These are phyloP conservation scores for Tulasnella sp. DNA, from an alignment of 768 basidiomycete species.

Conservation along the genomic window DNA sequence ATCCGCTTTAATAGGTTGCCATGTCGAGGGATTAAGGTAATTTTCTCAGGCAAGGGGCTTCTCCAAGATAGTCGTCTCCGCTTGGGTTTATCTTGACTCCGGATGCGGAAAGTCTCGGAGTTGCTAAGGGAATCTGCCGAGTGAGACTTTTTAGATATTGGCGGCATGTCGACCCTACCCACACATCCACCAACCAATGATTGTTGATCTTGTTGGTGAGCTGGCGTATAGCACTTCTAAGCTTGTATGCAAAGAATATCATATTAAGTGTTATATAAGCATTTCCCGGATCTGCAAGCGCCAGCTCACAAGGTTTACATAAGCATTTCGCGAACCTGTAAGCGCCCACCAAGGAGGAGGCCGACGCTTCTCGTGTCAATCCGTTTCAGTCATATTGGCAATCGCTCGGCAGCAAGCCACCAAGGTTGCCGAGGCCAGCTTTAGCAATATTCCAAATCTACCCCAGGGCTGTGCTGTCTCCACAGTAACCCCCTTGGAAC, in stretches of 20 bases:
- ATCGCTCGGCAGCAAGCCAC: not conserved
- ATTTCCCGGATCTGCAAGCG: not conserved
- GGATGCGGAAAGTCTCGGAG: not conserved
- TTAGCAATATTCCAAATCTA: not conserved
- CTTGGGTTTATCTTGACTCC: not conserved
- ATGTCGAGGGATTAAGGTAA: not conserved
- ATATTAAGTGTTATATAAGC: too few species aligned
- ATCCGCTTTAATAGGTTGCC: not conserved
- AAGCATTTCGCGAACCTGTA: too few species aligned
- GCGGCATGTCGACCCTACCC: too few species aligned
- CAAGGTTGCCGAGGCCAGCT: not conserved
- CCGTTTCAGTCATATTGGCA: not conserved
- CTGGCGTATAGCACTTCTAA: too few species aligned
- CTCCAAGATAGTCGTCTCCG: not conserved
- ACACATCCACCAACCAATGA: too few species aligned
- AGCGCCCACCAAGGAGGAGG: too few species aligned
- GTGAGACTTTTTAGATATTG: not conserved
- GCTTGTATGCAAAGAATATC: too few species aligned
- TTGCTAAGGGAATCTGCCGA: not conserved
- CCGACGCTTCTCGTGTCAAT: not conserved
- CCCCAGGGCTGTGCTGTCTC: not conserved
- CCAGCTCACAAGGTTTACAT: not conserved
- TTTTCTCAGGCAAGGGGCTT: not conserved
- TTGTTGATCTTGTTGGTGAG: too few species aligned
- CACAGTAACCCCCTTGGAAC: not conserved